Evolutionary conservation across 2,329 filamentous ascomycete species (phyloP), one percentile per base, ranked within the genome.

Genomic region (Chaetothyriales sp.): DNA sequence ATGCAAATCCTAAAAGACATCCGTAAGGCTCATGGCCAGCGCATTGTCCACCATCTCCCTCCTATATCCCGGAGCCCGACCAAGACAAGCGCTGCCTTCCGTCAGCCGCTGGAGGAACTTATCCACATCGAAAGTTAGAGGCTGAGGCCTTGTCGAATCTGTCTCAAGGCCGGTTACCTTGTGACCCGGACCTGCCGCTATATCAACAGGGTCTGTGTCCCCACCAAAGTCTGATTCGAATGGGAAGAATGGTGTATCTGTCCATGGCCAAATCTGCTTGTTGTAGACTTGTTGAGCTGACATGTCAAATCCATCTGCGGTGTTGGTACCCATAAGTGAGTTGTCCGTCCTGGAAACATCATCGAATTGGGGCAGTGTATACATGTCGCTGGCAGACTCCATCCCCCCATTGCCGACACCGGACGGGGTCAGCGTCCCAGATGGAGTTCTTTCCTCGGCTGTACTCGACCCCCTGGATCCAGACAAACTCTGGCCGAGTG

Each of bases 31-130:
- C 44, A 63, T 53, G 10, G 60, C 45, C 3, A 68, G 54, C 4
- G 66, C 65, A 20, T 61, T 52, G 44, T 68, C 65, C 4, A 68
- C 63, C 47, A 65, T 60, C 13, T 54, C 55, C 22, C 62, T 54
- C n/a, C 63, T 58, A 50, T 66, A 66, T 1, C 66, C 66, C 6
- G 66, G 66, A 2, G 66, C 65, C 13, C 65, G 62, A 18, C 65
- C 65, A 2, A 67, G 59, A 45, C 65, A 63, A n/a, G 63, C 57
- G 37, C 61, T 49, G n/a, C 60, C 60, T 15, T 56, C 49, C 2
- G 63, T 53, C 37, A 67, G 60, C 15, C 59, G 62, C 62, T 55
- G 54, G 8, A 59, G 51, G 43, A 58, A 57, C 46, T 50, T 50
- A 25, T 58, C 56, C 20, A 60, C 56, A 28, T 60, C 58, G 29